phyloP scores from a whole-genome alignment of 2,329 filamentous ascomycete species.

The Ophiostoma tasmaniense region DNA sequence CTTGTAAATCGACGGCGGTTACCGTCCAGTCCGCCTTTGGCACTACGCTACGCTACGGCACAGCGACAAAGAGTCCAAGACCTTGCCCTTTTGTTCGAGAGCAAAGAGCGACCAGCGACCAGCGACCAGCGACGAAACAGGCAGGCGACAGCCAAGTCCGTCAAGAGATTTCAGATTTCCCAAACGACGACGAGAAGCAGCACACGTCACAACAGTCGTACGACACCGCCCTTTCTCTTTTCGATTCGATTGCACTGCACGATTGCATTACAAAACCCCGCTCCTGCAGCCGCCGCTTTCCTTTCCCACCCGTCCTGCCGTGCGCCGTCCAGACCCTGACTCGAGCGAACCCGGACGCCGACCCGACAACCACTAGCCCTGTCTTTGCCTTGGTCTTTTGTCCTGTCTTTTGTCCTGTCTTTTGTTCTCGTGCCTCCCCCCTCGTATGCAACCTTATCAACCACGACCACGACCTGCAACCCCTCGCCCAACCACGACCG shows the following conservation, averaged over 20 bases:
- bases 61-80: constrained; percentile 1
- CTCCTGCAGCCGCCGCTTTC: not conserved
- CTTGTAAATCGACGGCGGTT: not conserved
- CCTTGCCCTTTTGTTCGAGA: not conserved
- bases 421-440: not conserved
- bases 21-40: not conserved
- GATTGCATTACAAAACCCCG: not conserved
- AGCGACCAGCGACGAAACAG: not conserved
- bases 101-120: not conserved
- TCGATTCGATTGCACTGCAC: not conserved
- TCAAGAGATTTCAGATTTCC: not conserved
- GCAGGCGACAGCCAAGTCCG: not conserved
- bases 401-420: not conserved
- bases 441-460: not conserved
- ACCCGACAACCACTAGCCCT: not conserved
- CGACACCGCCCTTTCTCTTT: constrained; percentile 13
- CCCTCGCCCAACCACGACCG: constrained; percentile 2
- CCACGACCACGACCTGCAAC: not conserved
- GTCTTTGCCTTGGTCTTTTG: no score
- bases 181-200: not conserved
- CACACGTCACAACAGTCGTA: constrained; percentile 4
- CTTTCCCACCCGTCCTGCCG: not conserved
- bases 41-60: not conserved
- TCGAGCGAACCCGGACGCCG: constrained; percentile 2
- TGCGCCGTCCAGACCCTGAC: not conserved